phyloP scores from a whole-genome alignment of 331 rosid species.

The Cydonia oblonga region DNA sequence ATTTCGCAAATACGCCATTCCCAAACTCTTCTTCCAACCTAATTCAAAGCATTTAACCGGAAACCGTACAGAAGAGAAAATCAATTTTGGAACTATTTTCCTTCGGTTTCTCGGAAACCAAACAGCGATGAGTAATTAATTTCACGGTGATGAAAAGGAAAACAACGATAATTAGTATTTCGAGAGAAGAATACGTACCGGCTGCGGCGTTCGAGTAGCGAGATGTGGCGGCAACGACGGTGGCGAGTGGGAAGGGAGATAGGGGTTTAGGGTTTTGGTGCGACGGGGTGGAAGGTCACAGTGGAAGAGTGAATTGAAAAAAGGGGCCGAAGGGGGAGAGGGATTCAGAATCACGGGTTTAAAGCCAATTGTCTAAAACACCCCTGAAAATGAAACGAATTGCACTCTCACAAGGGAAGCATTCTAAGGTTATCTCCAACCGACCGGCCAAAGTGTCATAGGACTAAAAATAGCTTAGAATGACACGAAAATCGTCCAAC shows the following conservation, averaged over 20 bases:
- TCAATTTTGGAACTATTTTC: not conserved
- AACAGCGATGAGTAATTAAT: too few species aligned
- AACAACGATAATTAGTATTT: too few species aligned
- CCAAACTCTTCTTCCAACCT: not conserved
- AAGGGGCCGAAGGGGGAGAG: not conserved
- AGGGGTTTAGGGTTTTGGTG: slow-evolving; percentile 16
- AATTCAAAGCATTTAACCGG: not conserved
- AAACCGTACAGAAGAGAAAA: not conserved
- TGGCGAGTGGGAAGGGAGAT: not conserved
- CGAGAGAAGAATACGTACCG: not conserved
- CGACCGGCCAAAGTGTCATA: fast-evolving
- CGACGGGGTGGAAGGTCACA: not conserved
- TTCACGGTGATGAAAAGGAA: too few species aligned
- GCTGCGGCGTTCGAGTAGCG: not conserved
- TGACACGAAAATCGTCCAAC: too few species aligned
- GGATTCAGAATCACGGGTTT: not conserved
- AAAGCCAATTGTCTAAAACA: not conserved
- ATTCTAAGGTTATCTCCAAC: not conserved
- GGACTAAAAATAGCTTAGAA: too few species aligned
- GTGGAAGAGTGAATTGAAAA: not conserved
- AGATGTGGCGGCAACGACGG: not conserved
- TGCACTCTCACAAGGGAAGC: not conserved
- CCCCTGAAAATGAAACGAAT: not conserved
- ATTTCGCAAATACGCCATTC: slow-evolving; percentile 52
- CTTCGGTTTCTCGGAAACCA: not conserved